Percentiles rank a stretch among this genome's conserved stretches.
phyloP scores from a whole-genome alignment of 129 eudicot species.

The Gnaphalium uliginosum region DNA sequence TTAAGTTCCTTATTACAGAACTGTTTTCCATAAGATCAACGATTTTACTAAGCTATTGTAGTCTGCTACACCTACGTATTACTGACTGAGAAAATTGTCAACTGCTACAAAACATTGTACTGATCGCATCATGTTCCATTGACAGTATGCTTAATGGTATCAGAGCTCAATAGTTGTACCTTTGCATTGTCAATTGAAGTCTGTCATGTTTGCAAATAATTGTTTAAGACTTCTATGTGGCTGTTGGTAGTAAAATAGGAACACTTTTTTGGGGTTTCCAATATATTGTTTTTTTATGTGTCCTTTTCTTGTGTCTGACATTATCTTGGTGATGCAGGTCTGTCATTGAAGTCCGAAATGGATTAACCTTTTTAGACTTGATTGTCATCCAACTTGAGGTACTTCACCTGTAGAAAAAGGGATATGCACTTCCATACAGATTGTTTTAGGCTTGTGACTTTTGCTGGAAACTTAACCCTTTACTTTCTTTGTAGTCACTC shows the following conservation, averaged over 20 bases:
- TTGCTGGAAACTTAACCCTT: conserved; percentile 21
- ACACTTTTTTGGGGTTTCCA: conserved; percentile 14
- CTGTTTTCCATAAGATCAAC: background rate
- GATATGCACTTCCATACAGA: background rate
- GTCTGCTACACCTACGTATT: background rate
- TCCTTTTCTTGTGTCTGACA: conserved; percentile 4
- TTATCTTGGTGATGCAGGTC: conserved; percentile 60
- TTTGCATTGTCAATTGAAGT: background rate
- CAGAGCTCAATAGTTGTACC: background rate
- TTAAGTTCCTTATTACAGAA: conserved; percentile 1
- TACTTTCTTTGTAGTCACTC: conserved; percentile 54
- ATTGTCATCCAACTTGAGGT: conserved; percentile 98
- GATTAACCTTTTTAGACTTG: conserved; percentile 86
- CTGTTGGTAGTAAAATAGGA: background rate
- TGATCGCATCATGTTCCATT: background rate
- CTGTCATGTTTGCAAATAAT: background rate
- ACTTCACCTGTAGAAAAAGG: conserved; percentile 17
- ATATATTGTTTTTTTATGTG: background rate
- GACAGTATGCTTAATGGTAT: background rate
- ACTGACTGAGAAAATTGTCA: background rate
- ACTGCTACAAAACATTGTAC: background rate
- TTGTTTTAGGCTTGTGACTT: conserved; percentile 8
- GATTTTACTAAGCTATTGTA: background rate
- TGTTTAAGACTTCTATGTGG: conserved; percentile 1
- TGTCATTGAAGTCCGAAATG: conserved; percentile 96